Percentiles rank a stretch among this genome's conserved stretches.
Conservation (phyloP, 257 asterid genomes). For the Ilex asprella region DNA sequence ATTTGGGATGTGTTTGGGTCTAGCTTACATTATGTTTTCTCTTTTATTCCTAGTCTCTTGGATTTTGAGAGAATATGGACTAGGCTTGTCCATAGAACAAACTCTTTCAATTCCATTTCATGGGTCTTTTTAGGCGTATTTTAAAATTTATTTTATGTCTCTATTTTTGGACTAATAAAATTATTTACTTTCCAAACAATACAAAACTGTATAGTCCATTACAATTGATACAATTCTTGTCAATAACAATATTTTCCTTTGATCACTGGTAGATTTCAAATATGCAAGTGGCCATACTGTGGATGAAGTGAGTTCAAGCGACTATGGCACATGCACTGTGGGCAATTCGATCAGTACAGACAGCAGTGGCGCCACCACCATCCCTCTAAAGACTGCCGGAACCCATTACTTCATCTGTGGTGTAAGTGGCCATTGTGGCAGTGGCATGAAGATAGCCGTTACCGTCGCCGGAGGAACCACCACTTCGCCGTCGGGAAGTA, state of each 20-base stretch:
- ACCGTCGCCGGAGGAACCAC: slow-evolving; percentile 28
- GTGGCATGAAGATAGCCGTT: slow-evolving; percentile 63
- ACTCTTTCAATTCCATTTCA: too few species aligned
- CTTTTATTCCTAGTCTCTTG: too few species aligned
- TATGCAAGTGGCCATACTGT: slow-evolving; percentile 64
- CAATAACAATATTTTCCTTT: not conserved
- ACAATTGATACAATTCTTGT: too few species aligned
- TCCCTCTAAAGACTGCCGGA: slow-evolving; percentile 55
- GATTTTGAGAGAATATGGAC: too few species aligned
- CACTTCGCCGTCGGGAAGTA: slow-evolving; percentile 12
- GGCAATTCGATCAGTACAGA: slow-evolving; percentile 62
- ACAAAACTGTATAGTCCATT: too few species aligned
- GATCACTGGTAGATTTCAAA: slow-evolving; percentile 50
- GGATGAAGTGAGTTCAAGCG: slow-evolving; percentile 58
- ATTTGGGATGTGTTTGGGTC: too few species aligned
- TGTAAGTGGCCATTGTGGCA: slow-evolving; percentile 52
- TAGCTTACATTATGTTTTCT: too few species aligned
- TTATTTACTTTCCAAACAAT: too few species aligned
- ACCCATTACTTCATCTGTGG: slow-evolving; percentile 58
- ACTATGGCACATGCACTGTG: slow-evolving; percentile 49
- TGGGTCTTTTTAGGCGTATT: too few species aligned
- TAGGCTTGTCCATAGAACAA: too few species aligned
- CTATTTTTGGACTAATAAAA: too few species aligned
- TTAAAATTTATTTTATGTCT: too few species aligned
- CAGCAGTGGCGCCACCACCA: slow-evolving; percentile 66